These are phyloP conservation scores for Aspergillus terreus DNA, from an alignment of 2,329 filamentous ascomycete genomes.

Conservation along the genomic window DNA sequence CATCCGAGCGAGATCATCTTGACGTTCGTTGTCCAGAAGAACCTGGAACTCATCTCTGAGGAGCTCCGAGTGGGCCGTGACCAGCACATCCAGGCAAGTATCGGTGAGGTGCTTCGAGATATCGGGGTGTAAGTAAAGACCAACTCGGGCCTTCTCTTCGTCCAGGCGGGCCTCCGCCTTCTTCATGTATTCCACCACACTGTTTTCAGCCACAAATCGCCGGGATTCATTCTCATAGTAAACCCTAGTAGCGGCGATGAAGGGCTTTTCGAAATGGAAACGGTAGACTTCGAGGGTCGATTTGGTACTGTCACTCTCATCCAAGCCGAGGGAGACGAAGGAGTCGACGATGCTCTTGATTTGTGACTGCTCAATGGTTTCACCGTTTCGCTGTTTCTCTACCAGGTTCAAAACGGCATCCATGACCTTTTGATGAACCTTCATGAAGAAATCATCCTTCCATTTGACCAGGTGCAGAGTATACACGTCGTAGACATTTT, in stretches of 20 bases:
- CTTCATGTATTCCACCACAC: conserved; percentile 99
- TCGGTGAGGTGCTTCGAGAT: conserved; percentile 82
- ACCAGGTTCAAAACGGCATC: conserved; percentile 89
- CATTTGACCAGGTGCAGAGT: conserved; percentile 94
- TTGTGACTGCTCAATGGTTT: conserved; percentile 95
- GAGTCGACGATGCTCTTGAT: conserved; percentile 97
- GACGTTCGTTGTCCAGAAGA: conserved; percentile 86
- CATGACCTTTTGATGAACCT: conserved; percentile 87
- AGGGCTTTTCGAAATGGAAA: conserved; percentile 86
- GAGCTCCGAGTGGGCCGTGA: conserved; percentile 80
- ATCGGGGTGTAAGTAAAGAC: conserved; percentile 85
- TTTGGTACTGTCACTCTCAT: conserved; percentile 89
- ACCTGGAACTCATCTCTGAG: conserved; percentile 94
- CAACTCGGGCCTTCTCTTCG: conserved; percentile 92
- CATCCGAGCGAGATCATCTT: conserved; percentile 95
- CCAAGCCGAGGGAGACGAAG: conserved; percentile 89
- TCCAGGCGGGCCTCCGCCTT: conserved; percentile 87
- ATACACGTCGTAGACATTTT: conserved; percentile 97
- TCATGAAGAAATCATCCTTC: conserved; percentile 84
- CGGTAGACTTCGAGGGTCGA: conserved; percentile 94
- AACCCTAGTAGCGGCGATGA: conserved; percentile 74
- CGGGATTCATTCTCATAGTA: conserved; percentile 94
- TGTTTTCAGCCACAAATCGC: conserved; percentile 93
- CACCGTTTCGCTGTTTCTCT: conserved; percentile 93
- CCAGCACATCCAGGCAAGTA: conserved; percentile 82